phyloP scores from a whole-genome alignment of 352 stramenopile genomes.

The Phytophthora foliorum region DNA sequence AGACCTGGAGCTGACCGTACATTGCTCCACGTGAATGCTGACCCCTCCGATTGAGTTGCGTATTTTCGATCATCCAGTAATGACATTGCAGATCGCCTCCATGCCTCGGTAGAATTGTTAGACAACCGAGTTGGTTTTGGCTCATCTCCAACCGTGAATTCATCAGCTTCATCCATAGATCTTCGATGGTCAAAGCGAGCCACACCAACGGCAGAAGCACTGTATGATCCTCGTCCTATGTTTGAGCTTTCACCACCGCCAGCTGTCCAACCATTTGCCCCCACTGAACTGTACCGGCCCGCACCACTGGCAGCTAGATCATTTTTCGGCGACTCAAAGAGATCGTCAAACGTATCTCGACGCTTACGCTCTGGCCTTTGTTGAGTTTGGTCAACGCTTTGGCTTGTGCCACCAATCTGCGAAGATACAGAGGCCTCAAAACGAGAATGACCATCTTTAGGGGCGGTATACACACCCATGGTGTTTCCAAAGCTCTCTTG shows the following conservation, averaged over 20 bases:
- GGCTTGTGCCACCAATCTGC: background rate
- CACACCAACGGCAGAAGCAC: conserved; percentile 43
- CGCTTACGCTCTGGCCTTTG: conserved; percentile 41
- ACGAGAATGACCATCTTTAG: conserved; percentile 6
- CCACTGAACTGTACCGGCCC: conserved; percentile 14
- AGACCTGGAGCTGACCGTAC: conserved; percentile 37
- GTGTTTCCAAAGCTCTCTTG: conserved; percentile 47
- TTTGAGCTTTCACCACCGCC: conserved; percentile 19
- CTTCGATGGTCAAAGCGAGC: conserved; percentile 62
- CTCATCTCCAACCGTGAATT: conserved; percentile 21
- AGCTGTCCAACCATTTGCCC: conserved; percentile 21
- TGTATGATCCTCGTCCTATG: conserved; percentile 4
- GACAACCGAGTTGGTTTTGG: background rate
- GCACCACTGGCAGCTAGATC: conserved; percentile 3
- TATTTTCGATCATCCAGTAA: conserved; percentile 28
- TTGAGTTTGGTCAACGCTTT: conserved; percentile 15
- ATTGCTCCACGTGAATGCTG: conserved; percentile 52
- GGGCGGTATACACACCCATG: conserved; percentile 32
- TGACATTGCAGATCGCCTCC: conserved; percentile 34
- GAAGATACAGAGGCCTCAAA: conserved; percentile 12
- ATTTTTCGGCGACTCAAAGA: conserved; percentile 75
- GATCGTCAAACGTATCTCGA: conserved; percentile 78
- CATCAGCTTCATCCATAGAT: conserved; percentile 42
- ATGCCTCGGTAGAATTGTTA: conserved; percentile 28
- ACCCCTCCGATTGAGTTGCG: conserved; percentile 12